A percentile compares a stretch with the other conserved stretches of the same genome.
Evolutionary conservation across 148 eudicot genomes (phyloP).

Genomic region (Suaeda aralocaspica): DNA sequence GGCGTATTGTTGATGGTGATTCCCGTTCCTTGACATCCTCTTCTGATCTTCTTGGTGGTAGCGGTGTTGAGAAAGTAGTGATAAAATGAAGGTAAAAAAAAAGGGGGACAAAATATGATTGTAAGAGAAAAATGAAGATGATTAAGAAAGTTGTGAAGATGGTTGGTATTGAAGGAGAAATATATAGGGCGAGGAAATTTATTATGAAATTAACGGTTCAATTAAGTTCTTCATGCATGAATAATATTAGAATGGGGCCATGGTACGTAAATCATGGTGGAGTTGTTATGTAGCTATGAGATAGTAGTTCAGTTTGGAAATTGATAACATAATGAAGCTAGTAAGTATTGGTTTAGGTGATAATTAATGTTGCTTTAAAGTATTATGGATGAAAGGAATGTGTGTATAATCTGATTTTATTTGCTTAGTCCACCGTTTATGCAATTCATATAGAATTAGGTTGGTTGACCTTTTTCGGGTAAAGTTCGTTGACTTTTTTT

Average conservation of each 20-base stretch:
- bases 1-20: constrained; percentile 22
- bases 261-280: constrained; percentile 23
- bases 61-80: neutral
- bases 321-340: neutral
- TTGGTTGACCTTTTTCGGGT: constrained; percentile 12
- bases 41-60: neutral
- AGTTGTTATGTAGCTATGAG: constrained; percentile 22
- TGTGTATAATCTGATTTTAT: constrained; percentile 30
- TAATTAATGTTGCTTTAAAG: neutral
- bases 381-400: constrained; percentile 28
- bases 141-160: constrained; percentile 15
- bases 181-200: constrained; percentile 10
- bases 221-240: constrained; percentile 1
- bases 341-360: constrained; percentile 23
- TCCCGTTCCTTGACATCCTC: constrained; percentile 20
- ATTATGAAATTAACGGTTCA: neutral
- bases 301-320: constrained; percentile 5
- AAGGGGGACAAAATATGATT: neutral
- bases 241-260: neutral
- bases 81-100: neutral
- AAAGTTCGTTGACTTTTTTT: constrained; percentile 15
- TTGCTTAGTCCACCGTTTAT: constrained; percentile 17
- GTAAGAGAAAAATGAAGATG: neutral
- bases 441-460: constrained; percentile 3
- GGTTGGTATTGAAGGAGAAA: neutral